These are phyloP conservation scores for Lipomyces lipofer DNA, from an alignment of 805 yeast genomes.

Conservation along the genomic window DNA sequence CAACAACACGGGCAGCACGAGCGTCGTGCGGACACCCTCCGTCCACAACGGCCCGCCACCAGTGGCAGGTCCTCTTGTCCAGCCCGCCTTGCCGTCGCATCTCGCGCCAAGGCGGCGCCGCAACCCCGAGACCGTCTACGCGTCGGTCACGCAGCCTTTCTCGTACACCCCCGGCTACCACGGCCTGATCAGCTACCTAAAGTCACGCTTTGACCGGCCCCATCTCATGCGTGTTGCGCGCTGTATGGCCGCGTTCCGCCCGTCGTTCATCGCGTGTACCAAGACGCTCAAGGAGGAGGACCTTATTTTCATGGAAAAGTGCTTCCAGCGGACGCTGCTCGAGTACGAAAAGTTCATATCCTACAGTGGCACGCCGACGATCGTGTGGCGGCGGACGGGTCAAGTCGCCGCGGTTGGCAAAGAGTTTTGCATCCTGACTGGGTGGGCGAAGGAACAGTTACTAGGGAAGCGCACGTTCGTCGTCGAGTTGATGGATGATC, in stretches of 20 bases:
- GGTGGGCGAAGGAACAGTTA: conserved; percentile 77
- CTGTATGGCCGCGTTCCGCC: conserved; percentile 86
- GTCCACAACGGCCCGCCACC: neutral
- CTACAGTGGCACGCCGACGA: conserved; percentile 88
- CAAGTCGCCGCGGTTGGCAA: conserved; percentile 94
- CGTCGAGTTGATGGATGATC: conserved; percentile 69
- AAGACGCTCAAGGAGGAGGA: conserved; percentile 87
- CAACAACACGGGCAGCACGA: no score
- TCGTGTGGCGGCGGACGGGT: conserved; percentile 94
- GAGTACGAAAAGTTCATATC: conserved; percentile 85
- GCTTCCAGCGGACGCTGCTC: conserved; percentile 86
- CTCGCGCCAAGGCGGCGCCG: conserved; percentile 19
- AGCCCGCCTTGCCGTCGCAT: conserved; percentile 9
- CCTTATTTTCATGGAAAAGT: conserved; percentile 91
- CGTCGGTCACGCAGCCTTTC: conserved; percentile 71
- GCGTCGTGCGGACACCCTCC: neutral
- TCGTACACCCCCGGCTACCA: conserved; percentile 91
- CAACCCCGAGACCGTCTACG: conserved; percentile 51
- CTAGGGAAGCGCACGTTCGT: conserved; percentile 69
- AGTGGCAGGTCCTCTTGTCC: neutral
- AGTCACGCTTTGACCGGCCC: conserved; percentile 65
- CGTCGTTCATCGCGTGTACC: conserved; percentile 90
- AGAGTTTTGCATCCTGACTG: conserved; percentile 86
- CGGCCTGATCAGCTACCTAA: conserved; percentile 69
- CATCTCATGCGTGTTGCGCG: conserved; percentile 80